Base-by-base conservation (phyloP, 2,329 filamentous ascomycete species). In the Curvularia eragrostidis region DNA sequence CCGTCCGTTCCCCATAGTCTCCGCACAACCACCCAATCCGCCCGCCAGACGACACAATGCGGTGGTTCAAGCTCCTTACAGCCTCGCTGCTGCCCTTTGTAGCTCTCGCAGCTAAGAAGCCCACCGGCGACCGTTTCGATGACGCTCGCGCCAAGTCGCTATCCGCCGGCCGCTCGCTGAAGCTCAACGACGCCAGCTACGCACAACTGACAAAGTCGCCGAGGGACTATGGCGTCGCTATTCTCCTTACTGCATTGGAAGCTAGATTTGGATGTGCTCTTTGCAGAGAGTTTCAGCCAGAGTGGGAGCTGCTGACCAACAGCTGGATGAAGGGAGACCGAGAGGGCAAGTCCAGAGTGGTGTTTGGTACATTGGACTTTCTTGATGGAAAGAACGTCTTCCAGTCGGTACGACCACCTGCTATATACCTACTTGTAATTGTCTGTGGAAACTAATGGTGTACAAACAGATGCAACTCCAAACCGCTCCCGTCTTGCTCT, bases 321-420 rank as follows among this genome's bases (percentile, higher is more conserved):
- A 95, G 91, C 79, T 99, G 95, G 95, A 83, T 84, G 61, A 92
- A 90, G 76, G 93, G 91, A 7, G 91, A 96, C 77, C 91, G 89
- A 81, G 81, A 86, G 58, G 89, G 83, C 52, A 84, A 91, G 65
- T 89, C 88, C 26, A 85, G 89, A 61, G 70, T 96, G 63, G 76
- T 98, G 43, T 96, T 94, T 78, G 89, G 86, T 23, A 94, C 91
- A 6, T 80, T 99, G 69, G 95, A 99, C 78, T 99, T 99, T 74
- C 77, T 83, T 39, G 88, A 96, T 69, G 95, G 95, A 46, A 90
- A 90, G 73, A 85, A 87, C 18, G 89, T 89, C 2, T 99, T 99
- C 71, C 87, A 97, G 80, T 91, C 90, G 79, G 93, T 97, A 83
- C 64, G 83, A n/a, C 15, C 0, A 1, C 4, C 7, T 23, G 1